phyloP scores from a whole-genome alignment of 2,329 filamentous ascomycete genomes.

The Dryadomyces sulphureus region DNA sequence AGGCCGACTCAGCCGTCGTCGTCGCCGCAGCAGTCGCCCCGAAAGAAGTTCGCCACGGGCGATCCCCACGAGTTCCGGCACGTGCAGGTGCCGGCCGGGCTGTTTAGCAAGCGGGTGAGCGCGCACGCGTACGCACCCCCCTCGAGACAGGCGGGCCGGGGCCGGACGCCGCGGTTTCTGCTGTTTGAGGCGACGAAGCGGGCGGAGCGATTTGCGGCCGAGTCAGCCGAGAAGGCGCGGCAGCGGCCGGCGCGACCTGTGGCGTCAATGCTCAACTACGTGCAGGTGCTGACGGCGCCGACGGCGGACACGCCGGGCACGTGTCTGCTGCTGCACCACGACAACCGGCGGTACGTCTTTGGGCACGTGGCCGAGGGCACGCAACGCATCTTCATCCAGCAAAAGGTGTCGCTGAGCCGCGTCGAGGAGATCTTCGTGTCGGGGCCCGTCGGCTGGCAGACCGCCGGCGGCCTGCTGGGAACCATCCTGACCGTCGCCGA shows the following conservation, averaged over 20 bases:
- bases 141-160: too few relatives aligned
- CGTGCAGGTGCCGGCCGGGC: too few relatives aligned
- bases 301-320: slow-evolving; percentile 81
- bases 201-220: neutral
- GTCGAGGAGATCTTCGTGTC: slow-evolving; percentile 71
- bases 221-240: too few relatives aligned
- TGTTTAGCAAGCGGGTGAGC: too few relatives aligned
- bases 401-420: slow-evolving; percentile 48
- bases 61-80: too few relatives aligned
- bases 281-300: slow-evolving; percentile 67
- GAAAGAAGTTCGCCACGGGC: too few relatives aligned
- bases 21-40: too few relatives aligned
- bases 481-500: slow-evolving; percentile 76
- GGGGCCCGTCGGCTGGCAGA: slow-evolving; percentile 61
- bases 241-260: neutral
- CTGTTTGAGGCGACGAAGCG: slow-evolving; percentile 1
- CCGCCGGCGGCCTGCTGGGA: slow-evolving; percentile 69
- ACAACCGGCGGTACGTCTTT: slow-evolving; percentile 71
- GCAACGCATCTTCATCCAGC: slow-evolving; percentile 60
- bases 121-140: too few relatives aligned
- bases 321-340: slow-evolving; percentile 62
- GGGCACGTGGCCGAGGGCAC: slow-evolving; percentile 73
- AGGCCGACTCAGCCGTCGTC: too few relatives aligned
- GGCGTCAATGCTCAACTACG: slow-evolving; percentile 50
- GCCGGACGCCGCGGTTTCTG: slow-evolving; percentile 1